These are phyloP conservation scores for Blastobotrys mokoenaii DNA, from an alignment of 805 yeast species.

Conservation along the genomic window DNA sequence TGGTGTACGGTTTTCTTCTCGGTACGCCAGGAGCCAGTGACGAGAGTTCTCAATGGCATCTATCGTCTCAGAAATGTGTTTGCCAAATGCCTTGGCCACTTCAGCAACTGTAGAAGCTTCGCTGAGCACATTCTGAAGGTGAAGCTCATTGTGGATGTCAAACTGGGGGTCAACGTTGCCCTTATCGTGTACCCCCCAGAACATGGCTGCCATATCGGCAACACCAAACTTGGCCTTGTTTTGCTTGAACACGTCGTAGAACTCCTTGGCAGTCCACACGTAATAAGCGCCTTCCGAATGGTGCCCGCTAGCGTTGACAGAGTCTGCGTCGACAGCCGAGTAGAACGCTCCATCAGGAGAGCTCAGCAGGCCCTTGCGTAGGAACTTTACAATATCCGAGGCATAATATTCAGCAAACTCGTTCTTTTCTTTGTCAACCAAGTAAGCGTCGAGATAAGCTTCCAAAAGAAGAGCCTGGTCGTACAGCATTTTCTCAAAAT, in stretches of 20 bases:
- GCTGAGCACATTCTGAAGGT: constrained; percentile 27
- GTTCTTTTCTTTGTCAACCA: constrained; percentile 14
- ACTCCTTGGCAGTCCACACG: constrained; percentile 29
- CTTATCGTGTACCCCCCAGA: constrained; percentile 28
- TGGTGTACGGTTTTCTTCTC: constrained; percentile 18
- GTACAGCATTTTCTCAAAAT: constrained; percentile 32
- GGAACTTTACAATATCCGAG: constrained; percentile 19
- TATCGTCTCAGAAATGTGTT: constrained; percentile 15
- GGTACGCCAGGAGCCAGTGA: constrained; percentile 18
- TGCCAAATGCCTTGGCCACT: constrained; percentile 29
- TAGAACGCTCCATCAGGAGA: constrained; percentile 22
- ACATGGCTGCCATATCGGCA: constrained; percentile 29
- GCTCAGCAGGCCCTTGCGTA: constrained; percentile 19
- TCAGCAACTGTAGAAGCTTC: constrained; percentile 18
- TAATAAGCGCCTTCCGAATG: constrained; percentile 29
- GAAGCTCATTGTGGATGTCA: constrained; percentile 27
- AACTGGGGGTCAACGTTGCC: constrained; percentile 31
- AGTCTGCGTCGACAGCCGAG: constrained; percentile 30
- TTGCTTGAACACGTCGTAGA: constrained; percentile 21
- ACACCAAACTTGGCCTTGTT: constrained; percentile 16
- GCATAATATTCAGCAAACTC: constrained; percentile 17
- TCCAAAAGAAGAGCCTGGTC: constrained; percentile 30
- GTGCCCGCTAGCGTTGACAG: constrained; percentile 17
- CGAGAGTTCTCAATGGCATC: constrained; percentile 21
- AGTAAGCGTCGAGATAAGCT: constrained; percentile 25